These are phyloP conservation scores for Microsporum ferrugineum DNA, from an alignment of 2,329 filamentous ascomycete genomes.

Conservation along the genomic window DNA sequence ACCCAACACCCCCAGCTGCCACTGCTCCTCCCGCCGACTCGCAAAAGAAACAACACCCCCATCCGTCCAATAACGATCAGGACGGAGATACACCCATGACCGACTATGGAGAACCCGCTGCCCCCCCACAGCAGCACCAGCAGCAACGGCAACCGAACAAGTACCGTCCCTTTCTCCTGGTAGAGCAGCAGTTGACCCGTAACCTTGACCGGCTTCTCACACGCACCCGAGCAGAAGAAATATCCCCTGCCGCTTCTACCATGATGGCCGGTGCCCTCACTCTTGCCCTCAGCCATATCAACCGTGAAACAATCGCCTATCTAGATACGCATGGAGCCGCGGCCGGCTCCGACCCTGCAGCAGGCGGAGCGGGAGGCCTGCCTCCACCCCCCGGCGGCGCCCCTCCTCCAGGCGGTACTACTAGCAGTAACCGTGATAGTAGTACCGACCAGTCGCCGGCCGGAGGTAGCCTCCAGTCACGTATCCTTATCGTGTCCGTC, in stretches of 20 bases:
- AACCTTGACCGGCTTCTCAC: constrained; percentile 64
- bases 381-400: constrained; percentile 12
- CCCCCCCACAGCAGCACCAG: constrained; percentile 20
- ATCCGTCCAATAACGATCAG: constrained; percentile 13
- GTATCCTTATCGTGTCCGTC: constrained; percentile 82
- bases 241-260: constrained; percentile 52
- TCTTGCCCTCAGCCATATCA: constrained; percentile 78
- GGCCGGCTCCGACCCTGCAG: constrained; percentile 29
- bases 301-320: constrained; percentile 62
- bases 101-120: constrained; percentile 29
- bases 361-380: constrained; percentile 14
- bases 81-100: constrained; percentile 50
- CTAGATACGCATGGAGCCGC: constrained; percentile 44
- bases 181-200: constrained; percentile 67
- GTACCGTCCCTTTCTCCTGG: constrained; percentile 78
- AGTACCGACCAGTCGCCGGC: constrained; percentile 17
- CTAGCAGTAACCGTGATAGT: too few relatives aligned
- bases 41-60: constrained; percentile 4
- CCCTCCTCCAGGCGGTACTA: not conserved
- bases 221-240: constrained; percentile 55
- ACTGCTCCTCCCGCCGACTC: not conserved
- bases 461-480: constrained; percentile 52
- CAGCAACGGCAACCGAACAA: constrained; percentile 57
- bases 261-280: constrained; percentile 86
- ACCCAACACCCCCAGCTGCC: constrained; percentile 47